Conservation (phyloP, 768 basidiomycete species). For the Sutorius australiensis region DNA sequence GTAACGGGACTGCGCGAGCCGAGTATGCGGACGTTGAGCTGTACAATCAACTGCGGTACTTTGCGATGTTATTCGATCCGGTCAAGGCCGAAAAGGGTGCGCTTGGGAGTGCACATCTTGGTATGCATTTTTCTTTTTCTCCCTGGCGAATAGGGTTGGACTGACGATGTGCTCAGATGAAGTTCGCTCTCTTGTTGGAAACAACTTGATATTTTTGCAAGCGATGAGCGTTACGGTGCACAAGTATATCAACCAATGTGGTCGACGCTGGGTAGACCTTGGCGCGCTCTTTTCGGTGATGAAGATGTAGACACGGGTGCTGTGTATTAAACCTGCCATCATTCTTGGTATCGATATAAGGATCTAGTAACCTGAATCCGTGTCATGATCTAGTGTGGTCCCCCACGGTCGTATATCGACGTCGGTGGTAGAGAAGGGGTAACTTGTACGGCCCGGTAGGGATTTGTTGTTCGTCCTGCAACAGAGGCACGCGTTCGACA, state of each 20-base stretch:
- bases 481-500: constrained; percentile 43
- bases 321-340: constrained; percentile 7
- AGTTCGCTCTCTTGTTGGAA: constrained; percentile 44
- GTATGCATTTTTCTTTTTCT: constrained; percentile 27
- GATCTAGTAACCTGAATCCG: background rate
- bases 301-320: constrained; percentile 42
- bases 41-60: constrained; percentile 90
- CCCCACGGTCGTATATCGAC: constrained; percentile 52
- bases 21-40: constrained; percentile 83
- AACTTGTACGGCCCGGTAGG: constrained; percentile 31
- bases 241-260: constrained; percentile 83
- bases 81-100: constrained; percentile 56
- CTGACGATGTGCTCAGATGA: constrained; percentile 43
- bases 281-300: constrained; percentile 77
- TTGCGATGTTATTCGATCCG: constrained; percentile 69
- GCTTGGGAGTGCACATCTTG: constrained; percentile 41
- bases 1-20: constrained; percentile 7
- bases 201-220: constrained; percentile 50
- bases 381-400: constrained; percentile 19
- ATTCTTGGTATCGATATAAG: constrained; percentile 6
- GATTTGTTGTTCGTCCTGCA: constrained; percentile 15
- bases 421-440: constrained; percentile 64
- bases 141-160: background rate
- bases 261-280: constrained; percentile 87
- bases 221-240: constrained; percentile 57